phyloP scores from a whole-genome alignment of 2,329 filamentous ascomycete genomes.

The Fusarium staphyleae region DNA sequence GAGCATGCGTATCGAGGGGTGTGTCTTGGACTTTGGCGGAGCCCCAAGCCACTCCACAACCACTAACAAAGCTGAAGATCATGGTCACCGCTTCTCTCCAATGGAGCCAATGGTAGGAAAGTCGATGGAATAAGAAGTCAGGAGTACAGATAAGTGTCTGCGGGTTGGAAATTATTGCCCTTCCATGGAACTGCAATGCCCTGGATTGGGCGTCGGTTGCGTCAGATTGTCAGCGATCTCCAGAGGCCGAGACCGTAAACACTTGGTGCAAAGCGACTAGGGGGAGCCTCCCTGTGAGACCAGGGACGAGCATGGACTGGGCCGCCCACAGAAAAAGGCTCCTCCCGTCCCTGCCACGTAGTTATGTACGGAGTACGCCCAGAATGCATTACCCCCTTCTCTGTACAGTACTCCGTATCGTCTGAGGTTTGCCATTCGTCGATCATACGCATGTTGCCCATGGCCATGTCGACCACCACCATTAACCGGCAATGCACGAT shows the following conservation, averaged over 20 bases:
- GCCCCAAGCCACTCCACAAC: conserved; percentile 18
- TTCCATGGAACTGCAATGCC: not conserved
- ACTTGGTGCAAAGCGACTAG: conserved; percentile 12
- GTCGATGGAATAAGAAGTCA: conserved; percentile 6
- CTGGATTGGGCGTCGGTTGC: conserved; percentile 5
- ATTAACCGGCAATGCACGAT: conserved; percentile 27
- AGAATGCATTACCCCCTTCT: conserved; percentile 22
- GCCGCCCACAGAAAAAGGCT: conserved; percentile 44
- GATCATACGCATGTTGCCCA: conserved; percentile 12
- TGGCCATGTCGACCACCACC: conserved; percentile 20
- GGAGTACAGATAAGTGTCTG: not conserved
- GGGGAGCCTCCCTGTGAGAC: conserved; percentile 16
- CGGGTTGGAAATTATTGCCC: not conserved
- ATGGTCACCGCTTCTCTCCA: conserved; percentile 29
- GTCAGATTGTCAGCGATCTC: conserved; percentile 22
- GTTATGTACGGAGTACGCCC: no score
- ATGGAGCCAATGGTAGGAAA: conserved; percentile 3
- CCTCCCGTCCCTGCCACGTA: conserved; percentile 46
- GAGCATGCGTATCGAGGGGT: conserved; percentile 30
- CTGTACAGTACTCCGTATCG: conserved; percentile 3
- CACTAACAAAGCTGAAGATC: conserved; percentile 33
- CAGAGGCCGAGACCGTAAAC: conserved; percentile 14
- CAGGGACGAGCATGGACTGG: conserved; percentile 32
- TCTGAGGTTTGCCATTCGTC: conserved; percentile 17
- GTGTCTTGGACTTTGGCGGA: conserved; percentile 30